Conservation (phyloP, 371 early-diverging fungal species). For the Capillidium rhysosporum region DNA sequence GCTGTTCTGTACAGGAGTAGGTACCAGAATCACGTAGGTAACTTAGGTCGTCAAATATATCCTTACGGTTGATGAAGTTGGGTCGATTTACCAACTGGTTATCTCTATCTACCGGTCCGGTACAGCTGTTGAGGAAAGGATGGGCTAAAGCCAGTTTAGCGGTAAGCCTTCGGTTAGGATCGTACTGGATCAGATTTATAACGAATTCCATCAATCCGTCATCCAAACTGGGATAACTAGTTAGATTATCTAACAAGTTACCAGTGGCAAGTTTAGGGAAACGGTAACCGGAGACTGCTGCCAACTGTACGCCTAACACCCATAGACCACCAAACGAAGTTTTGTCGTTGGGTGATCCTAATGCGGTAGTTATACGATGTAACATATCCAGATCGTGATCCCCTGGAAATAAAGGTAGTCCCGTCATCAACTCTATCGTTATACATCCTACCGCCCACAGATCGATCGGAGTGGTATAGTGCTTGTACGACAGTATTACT, state of each 20-base stretch:
- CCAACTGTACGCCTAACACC: conserved; percentile 40
- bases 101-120: too few species aligned
- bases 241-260: not conserved
- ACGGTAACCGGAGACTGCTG: conserved; percentile 35
- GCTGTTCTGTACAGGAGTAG: too few species aligned
- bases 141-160: conserved; percentile 76
- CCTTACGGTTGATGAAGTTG: too few species aligned
- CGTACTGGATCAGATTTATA: conserved; percentile 70
- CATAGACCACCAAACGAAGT: conserved; percentile 29
- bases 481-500: conserved; percentile 63
- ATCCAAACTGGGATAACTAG: not conserved
- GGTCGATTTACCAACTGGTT: too few species aligned
- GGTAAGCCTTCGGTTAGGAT: conserved; percentile 70
- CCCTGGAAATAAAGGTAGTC: conserved; percentile 83
- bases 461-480: conserved; percentile 88
- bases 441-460: conserved; percentile 96
- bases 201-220: conserved; percentile 36
- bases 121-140: conserved; percentile 41
- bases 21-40: too few species aligned
- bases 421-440: conserved; percentile 63
- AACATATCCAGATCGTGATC: conserved; percentile 79
- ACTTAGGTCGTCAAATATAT: too few species aligned
- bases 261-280: conserved; percentile 19
- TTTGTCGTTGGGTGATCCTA: conserved; percentile 25
- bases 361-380: conserved; percentile 36